phyloP scores from a whole-genome alignment of 2,329 filamentous ascomycete genomes.

The Aspergillus fischeri region DNA sequence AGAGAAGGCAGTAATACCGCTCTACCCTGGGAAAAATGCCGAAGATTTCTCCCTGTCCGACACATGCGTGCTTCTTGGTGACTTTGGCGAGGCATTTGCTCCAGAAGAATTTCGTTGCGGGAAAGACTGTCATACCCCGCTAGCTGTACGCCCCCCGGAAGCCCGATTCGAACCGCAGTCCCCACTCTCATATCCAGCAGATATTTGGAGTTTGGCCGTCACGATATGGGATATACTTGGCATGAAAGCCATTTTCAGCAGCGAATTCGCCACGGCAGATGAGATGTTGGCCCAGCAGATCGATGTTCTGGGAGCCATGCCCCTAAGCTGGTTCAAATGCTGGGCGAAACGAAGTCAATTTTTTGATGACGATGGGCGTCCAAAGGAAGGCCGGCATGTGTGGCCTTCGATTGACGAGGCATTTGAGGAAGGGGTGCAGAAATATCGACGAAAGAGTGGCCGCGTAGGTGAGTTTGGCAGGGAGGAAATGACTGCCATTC shows the following conservation, averaged over 20 bases:
- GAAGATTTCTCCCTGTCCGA: slow-evolving; percentile 27
- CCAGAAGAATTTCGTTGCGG: slow-evolving; percentile 20
- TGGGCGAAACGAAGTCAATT: slow-evolving; percentile 15
- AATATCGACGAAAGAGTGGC: slow-evolving; percentile 10
- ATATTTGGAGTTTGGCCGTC: no score
- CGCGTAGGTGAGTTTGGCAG: slow-evolving; percentile 12
- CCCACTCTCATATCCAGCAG: no score
- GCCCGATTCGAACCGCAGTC: no score
- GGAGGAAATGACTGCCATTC: slow-evolving; percentile 20
- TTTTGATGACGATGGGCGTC: slow-evolving; percentile 9
- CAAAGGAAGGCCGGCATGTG: slow-evolving; percentile 10
- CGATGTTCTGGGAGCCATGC: no score
- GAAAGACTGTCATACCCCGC: slow-evolving; percentile 17
- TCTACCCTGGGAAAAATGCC: slow-evolving; percentile 27
- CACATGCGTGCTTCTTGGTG: slow-evolving; percentile 25
- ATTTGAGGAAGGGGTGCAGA: slow-evolving; percentile 17
- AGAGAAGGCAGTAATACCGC: slow-evolving; percentile 20
- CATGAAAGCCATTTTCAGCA: slow-evolving; percentile 9
- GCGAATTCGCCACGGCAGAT: slow-evolving; percentile 6
- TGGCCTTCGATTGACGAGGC: slow-evolving; percentile 13
- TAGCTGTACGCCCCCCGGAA: slow-evolving; percentile 2
- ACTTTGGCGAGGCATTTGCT: slow-evolving; percentile 23
- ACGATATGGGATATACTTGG: background rate
- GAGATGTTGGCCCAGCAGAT: slow-evolving; percentile 6
- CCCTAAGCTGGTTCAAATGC: slow-evolving; percentile 13